phyloP scores from a whole-genome alignment of 257 asterid genomes.

The Solanum pimpinellifolium region DNA sequence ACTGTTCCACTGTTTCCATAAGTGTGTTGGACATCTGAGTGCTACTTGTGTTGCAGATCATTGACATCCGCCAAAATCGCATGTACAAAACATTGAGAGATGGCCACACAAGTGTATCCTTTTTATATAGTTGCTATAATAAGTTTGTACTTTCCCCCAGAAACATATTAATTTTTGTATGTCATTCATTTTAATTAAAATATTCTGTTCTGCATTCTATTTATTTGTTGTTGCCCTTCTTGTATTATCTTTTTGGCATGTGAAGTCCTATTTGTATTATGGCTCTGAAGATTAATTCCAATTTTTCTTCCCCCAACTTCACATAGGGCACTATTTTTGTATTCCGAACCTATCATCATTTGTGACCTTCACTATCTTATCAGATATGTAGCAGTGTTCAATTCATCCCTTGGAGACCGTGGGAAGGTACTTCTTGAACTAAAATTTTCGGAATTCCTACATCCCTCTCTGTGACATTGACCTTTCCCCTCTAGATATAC shows the following conservation, averaged over 20 bases:
- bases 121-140: background rate
- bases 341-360: background rate
- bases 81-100: slow-evolving; percentile 81
- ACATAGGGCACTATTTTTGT: background rate
- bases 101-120: slow-evolving; percentile 87
- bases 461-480: background rate
- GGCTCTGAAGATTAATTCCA: background rate
- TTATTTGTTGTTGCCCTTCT: background rate
- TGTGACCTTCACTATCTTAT: slow-evolving; percentile 21
- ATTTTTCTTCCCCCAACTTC: background rate
- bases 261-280: background rate
- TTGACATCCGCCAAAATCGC: slow-evolving; percentile 67
- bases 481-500: background rate
- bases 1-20: background rate
- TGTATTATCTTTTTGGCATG: background rate
- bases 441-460: background rate
- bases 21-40: background rate
- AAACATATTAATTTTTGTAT: background rate
- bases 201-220: background rate
- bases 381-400: slow-evolving; percentile 91
- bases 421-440: slow-evolving; percentile 64
- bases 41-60: slow-evolving; percentile 46
- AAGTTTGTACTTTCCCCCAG: background rate
- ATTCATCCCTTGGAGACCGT: slow-evolving; percentile 91
- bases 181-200: background rate